phyloP scores from a whole-genome alignment of 495 filamentous ascomycete species.

The Penicillium samsonianum region DNA sequence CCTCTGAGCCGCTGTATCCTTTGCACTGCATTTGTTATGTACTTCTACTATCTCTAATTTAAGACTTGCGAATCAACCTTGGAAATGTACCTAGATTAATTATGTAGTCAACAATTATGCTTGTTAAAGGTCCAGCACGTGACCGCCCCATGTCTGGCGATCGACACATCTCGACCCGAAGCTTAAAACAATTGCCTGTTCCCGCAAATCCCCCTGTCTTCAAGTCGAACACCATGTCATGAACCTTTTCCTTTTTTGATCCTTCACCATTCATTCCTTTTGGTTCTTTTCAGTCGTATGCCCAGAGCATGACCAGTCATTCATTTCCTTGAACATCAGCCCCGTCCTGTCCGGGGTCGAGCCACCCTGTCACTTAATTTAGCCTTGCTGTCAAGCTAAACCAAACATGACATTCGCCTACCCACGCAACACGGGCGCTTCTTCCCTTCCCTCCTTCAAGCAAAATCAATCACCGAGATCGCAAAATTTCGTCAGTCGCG shows the following conservation, averaged over 20 bases:
- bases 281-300: conserved; percentile 2
- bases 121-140: conserved; percentile 11
- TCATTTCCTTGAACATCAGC: conserved; percentile 22
- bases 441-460: conserved; percentile 34
- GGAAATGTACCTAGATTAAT: not conserved
- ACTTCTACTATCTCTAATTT: conserved; percentile 27
- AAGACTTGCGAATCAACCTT: not conserved
- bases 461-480: conserved; percentile 16
- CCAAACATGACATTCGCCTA: conserved; percentile 47
- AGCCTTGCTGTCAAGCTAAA: conserved; percentile 15
- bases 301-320: conserved; percentile 27
- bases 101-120: not conserved
- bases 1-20: not conserved
- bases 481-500: conserved; percentile 9
- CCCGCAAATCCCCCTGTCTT: conserved; percentile 17
- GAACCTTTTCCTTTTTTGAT: conserved; percentile 1
- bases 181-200: conserved; percentile 6
- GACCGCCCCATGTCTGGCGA: conserved; percentile 12
- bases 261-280: conserved; percentile 12
- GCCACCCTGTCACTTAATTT: conserved; percentile 11
- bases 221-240: conserved; percentile 12
- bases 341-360: conserved; percentile 16
- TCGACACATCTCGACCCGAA: conserved; percentile 15
- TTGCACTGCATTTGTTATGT: conserved; percentile 12
- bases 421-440: conserved; percentile 30